A percentile compares a stretch with the other conserved stretches of the same genome.
These are phyloP conservation scores for Nadsonia starkeyi-henricii DNA, from an alignment of 1,139 yeast genomes.

Conservation along the genomic window DNA sequence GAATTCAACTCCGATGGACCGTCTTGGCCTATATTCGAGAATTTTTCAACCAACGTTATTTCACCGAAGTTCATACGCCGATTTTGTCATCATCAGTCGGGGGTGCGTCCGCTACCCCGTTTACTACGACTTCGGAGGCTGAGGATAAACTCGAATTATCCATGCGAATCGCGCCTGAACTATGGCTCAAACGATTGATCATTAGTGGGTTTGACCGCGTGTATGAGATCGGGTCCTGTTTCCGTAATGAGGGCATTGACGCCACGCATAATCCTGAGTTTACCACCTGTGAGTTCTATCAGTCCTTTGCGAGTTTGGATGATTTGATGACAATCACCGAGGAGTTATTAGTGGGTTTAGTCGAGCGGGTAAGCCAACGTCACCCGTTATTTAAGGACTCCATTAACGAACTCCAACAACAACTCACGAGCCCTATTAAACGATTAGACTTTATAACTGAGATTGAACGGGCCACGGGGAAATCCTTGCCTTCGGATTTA, in stretches of 20 bases:
- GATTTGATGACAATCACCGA: neutral
- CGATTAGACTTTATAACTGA: slow-evolving; percentile 3
- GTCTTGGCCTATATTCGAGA: slow-evolving; percentile 42
- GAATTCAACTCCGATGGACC: slow-evolving; percentile 39
- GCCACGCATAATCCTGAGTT: slow-evolving; percentile 93
- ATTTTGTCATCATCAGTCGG: slow-evolving; percentile 54
- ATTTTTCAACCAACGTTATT: slow-evolving; percentile 42
- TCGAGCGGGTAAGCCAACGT: neutral
- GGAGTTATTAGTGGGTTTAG: slow-evolving; percentile 1
- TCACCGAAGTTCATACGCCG: slow-evolving; percentile 82
- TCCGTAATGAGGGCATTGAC: slow-evolving; percentile 88
- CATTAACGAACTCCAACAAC: neutral
- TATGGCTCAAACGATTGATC: slow-evolving; percentile 76
- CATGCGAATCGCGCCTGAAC: slow-evolving; percentile 83
- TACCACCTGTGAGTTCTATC: slow-evolving; percentile 86
- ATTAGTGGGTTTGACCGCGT: slow-evolving; percentile 76
- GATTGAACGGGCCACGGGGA: slow-evolving; percentile 1
- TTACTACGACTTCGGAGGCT: slow-evolving; percentile 36
- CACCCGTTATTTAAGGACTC: slow-evolving; percentile 2
- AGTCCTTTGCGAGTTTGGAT: slow-evolving; percentile 40
- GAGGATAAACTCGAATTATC: slow-evolving; percentile 27
- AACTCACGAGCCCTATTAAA: slow-evolving; percentile 1
- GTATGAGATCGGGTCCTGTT: slow-evolving; percentile 74
- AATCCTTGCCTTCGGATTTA: slow-evolving; percentile 3
- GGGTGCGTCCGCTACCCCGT: slow-evolving; percentile 87